Conservation (phyloP, 495 filamentous ascomycete genomes). For the Penicillium maclennaniae region DNA sequence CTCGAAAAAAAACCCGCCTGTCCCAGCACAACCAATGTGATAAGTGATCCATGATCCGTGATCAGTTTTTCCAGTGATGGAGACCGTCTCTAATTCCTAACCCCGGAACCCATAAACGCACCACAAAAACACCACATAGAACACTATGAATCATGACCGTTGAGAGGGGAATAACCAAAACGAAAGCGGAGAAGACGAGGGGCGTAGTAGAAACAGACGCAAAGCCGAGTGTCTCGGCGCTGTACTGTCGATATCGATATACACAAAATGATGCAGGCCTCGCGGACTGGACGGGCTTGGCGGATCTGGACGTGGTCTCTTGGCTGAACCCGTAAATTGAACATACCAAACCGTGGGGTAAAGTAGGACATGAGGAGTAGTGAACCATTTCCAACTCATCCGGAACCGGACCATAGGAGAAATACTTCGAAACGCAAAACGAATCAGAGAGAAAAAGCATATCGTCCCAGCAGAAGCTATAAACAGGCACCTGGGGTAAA, state of each 20-base stretch:
- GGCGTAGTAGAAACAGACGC: conserved; percentile 7
- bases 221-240: background rate
- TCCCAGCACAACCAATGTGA: conserved; percentile 6
- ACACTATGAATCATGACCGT: background rate
- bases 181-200: background rate
- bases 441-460: conserved; percentile 11
- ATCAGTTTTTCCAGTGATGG: conserved; percentile 38
- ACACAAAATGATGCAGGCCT: conserved; percentile 15
- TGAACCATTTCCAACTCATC: too few species aligned
- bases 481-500: conserved; percentile 29
- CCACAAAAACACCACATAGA: conserved; percentile 23
- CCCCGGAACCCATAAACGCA: conserved; percentile 26
- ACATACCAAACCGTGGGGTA: too few species aligned
- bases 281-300: conserved; percentile 1
- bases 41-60: background rate
- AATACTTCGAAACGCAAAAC: background rate
- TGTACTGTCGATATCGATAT: conserved; percentile 22
- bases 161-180: conserved; percentile 3
- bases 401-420: background rate
- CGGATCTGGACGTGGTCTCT: background rate
- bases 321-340: background rate
- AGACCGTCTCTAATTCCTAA: conserved; percentile 34
- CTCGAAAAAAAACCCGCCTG: conserved; percentile 18
- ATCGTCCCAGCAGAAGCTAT: conserved; percentile 40
- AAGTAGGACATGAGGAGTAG: too few species aligned